phyloP scores from a whole-genome alignment of 768 basidiomycete genomes.

The Psilocybe azurescens region DNA sequence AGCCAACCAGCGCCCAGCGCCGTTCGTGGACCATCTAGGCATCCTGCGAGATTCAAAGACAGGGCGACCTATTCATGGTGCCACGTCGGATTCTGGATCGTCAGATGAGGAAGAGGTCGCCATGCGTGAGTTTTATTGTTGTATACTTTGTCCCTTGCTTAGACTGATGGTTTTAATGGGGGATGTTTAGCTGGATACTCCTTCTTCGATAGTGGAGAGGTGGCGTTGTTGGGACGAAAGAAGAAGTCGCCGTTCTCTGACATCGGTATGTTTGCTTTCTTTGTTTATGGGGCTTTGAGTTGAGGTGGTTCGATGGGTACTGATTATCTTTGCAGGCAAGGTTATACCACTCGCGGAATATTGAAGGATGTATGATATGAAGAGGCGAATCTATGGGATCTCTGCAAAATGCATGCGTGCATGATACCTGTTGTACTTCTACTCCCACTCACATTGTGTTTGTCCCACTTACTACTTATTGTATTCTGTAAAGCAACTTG shows the following conservation, averaged over 20 bases:
- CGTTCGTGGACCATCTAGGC: conserved; percentile 82
- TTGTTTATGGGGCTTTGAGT: neutral
- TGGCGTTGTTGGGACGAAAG: conserved; percentile 68
- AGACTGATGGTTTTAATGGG: neutral
- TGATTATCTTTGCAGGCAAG: conserved; percentile 35
- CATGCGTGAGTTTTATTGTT: conserved; percentile 57
- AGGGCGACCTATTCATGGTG: conserved; percentile 66
- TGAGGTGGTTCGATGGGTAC: neutral
- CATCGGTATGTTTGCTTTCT: conserved; percentile 54
- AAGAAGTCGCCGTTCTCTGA: conserved; percentile 64
- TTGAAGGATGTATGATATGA: conserved; percentile 17
- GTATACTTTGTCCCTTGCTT: neutral
- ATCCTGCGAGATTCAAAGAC: conserved; percentile 79
- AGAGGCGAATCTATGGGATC: no score
- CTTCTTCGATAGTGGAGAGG: conserved; percentile 83
- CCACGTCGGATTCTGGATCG: conserved; percentile 41
- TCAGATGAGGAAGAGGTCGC: conserved; percentile 47
- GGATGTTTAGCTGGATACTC: conserved; percentile 68
- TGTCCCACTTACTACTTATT: no score
- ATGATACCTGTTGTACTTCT: no score
- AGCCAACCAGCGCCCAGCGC: conserved; percentile 84
- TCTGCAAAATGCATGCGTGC: no score
- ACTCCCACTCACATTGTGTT: no score
- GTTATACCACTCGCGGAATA: conserved; percentile 49
- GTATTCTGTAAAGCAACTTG: no score